phyloP scores from a whole-genome alignment of 2,329 filamentous ascomycete genomes.

The Penicillium sp. region DNA sequence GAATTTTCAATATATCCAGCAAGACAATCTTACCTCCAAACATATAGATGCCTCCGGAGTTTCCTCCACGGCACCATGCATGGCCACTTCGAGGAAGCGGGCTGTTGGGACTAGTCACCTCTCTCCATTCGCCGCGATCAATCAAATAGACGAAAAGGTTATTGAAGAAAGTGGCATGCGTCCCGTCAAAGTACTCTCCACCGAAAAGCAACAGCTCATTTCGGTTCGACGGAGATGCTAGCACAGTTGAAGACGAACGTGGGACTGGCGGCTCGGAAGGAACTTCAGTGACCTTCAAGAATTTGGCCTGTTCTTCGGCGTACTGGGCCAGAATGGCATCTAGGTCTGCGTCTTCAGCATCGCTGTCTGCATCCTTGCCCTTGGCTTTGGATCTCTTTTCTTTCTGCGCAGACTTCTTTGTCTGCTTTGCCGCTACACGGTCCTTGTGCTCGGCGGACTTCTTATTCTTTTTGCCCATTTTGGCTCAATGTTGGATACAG shows the following conservation, averaged over 20 bases:
- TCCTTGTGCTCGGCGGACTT: constrained; percentile 58
- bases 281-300: constrained; percentile 87
- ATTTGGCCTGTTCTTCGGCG: constrained; percentile 87
- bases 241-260: constrained; percentile 74
- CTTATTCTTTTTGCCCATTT: constrained; percentile 56
- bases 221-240: constrained; percentile 79
- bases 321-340: constrained; percentile 93
- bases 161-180: constrained; percentile 70
- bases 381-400: constrained; percentile 79
- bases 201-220: constrained; percentile 91
- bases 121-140: constrained; percentile 84
- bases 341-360: constrained; percentile 88
- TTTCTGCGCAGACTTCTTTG: constrained; percentile 70
- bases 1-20: not conserved
- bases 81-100: constrained; percentile 88
- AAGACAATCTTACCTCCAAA: constrained; percentile 64
- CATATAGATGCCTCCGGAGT: constrained; percentile 80
- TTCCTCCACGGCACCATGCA: constrained; percentile 88
- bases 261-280: constrained; percentile 70
- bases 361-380: constrained; percentile 70
- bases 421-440: constrained; percentile 68
- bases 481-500: constrained; percentile 9
- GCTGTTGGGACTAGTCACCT: constrained; percentile 85
- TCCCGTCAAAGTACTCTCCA: constrained; percentile 93
- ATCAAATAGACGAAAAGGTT: constrained; percentile 69